These are phyloP conservation scores for Piloderma croceum DNA, from an alignment of 768 basidiomycete genomes.

Conservation along the genomic window DNA sequence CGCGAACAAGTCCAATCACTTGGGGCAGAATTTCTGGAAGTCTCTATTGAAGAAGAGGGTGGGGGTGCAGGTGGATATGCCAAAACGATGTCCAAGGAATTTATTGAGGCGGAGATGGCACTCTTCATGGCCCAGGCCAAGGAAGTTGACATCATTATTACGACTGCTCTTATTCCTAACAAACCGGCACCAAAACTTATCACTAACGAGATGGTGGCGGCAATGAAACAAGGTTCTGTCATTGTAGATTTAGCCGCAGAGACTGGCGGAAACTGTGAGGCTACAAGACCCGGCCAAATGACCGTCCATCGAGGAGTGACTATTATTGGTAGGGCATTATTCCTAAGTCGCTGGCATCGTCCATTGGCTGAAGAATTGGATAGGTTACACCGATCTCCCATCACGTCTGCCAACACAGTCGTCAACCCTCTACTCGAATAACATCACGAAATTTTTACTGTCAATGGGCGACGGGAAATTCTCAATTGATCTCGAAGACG, in stretches of 20 bases:
- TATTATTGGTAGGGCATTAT: conserved; percentile 77
- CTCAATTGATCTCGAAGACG: conserved; percentile 68
- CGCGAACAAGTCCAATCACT: conserved; percentile 88
- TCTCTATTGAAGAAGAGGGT: conserved; percentile 74
- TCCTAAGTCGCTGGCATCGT: too few relatives aligned
- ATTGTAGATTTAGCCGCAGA: conserved; percentile 85
- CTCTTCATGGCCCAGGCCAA: conserved; percentile 84
- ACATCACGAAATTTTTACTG: conserved; percentile 83
- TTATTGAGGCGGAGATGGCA: conserved; percentile 83
- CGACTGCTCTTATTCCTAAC: conserved; percentile 83
- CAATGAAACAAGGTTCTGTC: conserved; percentile 91
- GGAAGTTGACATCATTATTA: conserved; percentile 86
- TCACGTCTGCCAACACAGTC: conserved; percentile 88
- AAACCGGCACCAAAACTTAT: conserved; percentile 83
- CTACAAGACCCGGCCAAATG: conserved; percentile 73
- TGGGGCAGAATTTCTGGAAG: conserved; percentile 87
- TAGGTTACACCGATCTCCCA: conserved; percentile 80
- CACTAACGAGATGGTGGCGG: conserved; percentile 77
- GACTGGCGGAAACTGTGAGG: conserved; percentile 85
- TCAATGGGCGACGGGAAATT: conserved; percentile 67
- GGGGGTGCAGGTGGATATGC: conserved; percentile 82
- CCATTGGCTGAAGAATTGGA: too few relatives aligned
- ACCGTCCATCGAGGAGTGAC: conserved; percentile 70
- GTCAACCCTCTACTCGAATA: conserved; percentile 86
- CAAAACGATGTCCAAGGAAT: conserved; percentile 87